Percentiles rank a stretch among this genome's conserved stretches.
phyloP scores from a whole-genome alignment of 2,329 filamentous ascomycete species.

The Dactylellina drechsleri region DNA sequence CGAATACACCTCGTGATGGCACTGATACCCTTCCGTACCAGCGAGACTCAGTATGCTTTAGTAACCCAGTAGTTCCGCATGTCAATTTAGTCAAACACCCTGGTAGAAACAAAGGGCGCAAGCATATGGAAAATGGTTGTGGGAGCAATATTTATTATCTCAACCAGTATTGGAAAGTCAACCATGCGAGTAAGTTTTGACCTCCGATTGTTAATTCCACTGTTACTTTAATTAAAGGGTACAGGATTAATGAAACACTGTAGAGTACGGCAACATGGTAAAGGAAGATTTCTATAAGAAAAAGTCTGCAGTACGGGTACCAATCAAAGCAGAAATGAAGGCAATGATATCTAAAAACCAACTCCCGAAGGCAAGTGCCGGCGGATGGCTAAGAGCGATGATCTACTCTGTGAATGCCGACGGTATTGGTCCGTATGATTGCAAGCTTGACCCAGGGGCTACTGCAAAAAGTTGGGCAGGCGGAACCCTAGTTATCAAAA shows the following conservation, averaged over 20 bases:
- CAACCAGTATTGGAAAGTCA: neutral
- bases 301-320: neutral
- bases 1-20: neutral
- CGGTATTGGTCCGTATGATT: conserved; percentile 14
- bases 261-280: neutral
- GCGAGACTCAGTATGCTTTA: conserved; percentile 9
- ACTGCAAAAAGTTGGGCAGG: neutral
- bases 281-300: neutral
- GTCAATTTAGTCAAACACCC: neutral
- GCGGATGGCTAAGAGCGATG: neutral
- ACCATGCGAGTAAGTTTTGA: neutral
- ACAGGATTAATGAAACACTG: neutral
- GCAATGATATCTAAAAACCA: neutral
- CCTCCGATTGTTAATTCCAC: too few species aligned
- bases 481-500: conserved; percentile 31
- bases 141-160: neutral
- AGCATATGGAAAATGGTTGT: neutral
- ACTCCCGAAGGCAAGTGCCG: neutral
- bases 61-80: neutral
- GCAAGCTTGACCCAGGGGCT: neutral
- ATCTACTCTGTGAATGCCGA: conserved; percentile 17
- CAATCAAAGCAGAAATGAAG: conserved; percentile 3
- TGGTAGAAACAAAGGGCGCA: neutral
- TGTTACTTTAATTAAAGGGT: neutral
- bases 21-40: neutral